Evolutionary conservation across 2,329 filamentous ascomycete species (phyloP).

Genomic region (Acarospora socialis): DNA sequence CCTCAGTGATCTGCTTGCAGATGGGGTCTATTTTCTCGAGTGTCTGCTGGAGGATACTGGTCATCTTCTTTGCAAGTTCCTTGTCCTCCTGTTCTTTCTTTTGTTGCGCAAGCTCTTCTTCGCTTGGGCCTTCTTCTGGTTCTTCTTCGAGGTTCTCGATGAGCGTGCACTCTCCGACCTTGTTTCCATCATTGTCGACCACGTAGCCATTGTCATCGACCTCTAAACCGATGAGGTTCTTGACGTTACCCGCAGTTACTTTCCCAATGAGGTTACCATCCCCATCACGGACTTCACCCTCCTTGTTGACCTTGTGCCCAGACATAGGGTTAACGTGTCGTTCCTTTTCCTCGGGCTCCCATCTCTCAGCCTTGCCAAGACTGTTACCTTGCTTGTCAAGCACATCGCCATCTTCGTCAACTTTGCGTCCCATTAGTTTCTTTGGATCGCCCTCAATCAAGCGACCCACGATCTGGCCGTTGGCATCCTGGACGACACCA

Average conservation of each 20-base stretch:
- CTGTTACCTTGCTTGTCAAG: conserved; percentile 53
- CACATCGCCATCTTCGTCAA: conserved; percentile 56
- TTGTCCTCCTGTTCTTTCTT: conserved; percentile 52
- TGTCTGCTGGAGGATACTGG: conserved; percentile 57
- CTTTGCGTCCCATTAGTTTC: conserved; percentile 48
- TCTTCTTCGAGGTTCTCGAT: conserved; percentile 43
- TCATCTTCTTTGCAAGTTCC: conserved; percentile 66
- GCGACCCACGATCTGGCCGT: conserved; percentile 42
- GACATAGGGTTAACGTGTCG: conserved; percentile 47
- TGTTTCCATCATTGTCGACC: conserved; percentile 46
- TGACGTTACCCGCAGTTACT: conserved; percentile 30
- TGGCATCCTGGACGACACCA: conserved; percentile 38
- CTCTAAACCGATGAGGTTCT: conserved; percentile 27
- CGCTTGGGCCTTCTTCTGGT: conserved; percentile 20
- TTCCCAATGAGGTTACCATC: conserved; percentile 33
- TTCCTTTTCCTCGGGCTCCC: conserved; percentile 44
- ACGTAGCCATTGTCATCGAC: conserved; percentile 39
- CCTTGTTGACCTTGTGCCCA: conserved; percentile 36
- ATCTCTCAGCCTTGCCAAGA: conserved; percentile 54
- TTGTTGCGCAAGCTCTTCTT: conserved; percentile 38
- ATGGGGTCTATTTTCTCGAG: conserved; percentile 74
- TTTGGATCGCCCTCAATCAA: conserved; percentile 50
- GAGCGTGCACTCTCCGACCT: conserved; percentile 48
- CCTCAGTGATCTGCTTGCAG: conserved; percentile 71
- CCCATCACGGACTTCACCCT: conserved; percentile 33